phyloP scores from a whole-genome alignment of 306 rosid species.

The Potentilla sterilis region DNA sequence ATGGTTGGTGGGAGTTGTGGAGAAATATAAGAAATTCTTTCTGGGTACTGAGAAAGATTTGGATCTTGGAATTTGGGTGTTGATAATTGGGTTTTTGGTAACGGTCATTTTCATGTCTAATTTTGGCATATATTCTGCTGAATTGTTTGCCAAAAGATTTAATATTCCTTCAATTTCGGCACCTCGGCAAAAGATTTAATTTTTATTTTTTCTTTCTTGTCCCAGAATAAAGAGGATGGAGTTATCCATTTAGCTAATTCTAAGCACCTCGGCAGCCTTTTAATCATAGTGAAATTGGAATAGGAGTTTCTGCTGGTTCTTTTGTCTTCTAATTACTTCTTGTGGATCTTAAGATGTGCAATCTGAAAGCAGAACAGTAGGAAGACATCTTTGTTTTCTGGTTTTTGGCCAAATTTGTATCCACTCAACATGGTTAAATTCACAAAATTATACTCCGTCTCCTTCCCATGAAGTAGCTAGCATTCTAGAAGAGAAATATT shows the following conservation, averaged over 20 bases:
- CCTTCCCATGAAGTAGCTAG: background rate
- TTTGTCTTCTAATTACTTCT: background rate
- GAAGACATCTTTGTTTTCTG: background rate
- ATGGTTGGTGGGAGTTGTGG: background rate
- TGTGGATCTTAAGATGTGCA: background rate
- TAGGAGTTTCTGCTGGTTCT: background rate
- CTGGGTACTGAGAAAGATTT: slow-evolving; percentile 14
- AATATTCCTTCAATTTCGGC: slow-evolving; percentile 22
- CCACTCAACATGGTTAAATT: background rate
- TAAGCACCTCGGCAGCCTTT: background rate
- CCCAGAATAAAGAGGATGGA: background rate
- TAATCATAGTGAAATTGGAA: background rate
- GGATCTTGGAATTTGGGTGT: slow-evolving; percentile 39
- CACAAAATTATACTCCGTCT: background rate
- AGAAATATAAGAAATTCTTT: background rate
- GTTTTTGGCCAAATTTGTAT: background rate
- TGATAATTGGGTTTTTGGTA: slow-evolving; percentile 16
- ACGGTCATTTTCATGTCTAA: slow-evolving; percentile 18
- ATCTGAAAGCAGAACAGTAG: background rate
- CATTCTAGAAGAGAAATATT: background rate
- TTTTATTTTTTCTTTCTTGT: slow-evolving; percentile 21
- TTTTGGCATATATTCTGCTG: background rate
- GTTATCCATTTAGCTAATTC: slow-evolving; percentile 3
- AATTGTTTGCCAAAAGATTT: background rate
- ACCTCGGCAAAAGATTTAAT: background rate